Conservation (phyloP, 306 rosid genomes). For the Casuarina equisetifolia region DNA sequence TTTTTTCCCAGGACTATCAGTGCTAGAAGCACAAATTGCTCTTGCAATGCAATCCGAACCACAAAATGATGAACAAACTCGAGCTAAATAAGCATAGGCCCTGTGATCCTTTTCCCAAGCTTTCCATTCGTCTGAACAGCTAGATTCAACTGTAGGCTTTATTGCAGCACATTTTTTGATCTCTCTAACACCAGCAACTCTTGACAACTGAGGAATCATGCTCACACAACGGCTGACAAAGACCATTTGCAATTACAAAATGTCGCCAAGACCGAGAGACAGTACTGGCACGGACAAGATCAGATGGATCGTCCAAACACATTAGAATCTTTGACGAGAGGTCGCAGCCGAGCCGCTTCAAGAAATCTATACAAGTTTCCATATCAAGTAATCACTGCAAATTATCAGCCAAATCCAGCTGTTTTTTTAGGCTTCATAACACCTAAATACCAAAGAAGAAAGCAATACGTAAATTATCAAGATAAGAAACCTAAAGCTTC, state of each 20-base stretch:
- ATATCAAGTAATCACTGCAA: slow-evolving; percentile 24
- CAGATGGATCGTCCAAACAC: slow-evolving; percentile 66
- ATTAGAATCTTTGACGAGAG: slow-evolving; percentile 46
- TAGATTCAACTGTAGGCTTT: slow-evolving; percentile 49
- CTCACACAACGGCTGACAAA: slow-evolving; percentile 73
- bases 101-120: slow-evolving; percentile 61
- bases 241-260: slow-evolving; percentile 60
- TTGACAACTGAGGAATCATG: slow-evolving; percentile 75
- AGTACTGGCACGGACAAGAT: slow-evolving; percentile 50
- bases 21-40: slow-evolving; percentile 84
- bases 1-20: slow-evolving; percentile 86
- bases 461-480: no score
- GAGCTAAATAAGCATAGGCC: slow-evolving; percentile 53
- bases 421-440: not conserved
- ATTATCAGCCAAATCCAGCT: slow-evolving; percentile 21
- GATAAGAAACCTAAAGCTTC: no score
- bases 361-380: slow-evolving; percentile 50
- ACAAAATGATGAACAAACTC: slow-evolving; percentile 30
- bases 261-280: slow-evolving; percentile 69
- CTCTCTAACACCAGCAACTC: slow-evolving; percentile 54
- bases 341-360: slow-evolving; percentile 54
- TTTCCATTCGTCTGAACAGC: slow-evolving; percentile 55
- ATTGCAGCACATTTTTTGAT: slow-evolving; percentile 36
- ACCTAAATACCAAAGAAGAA: not conserved
- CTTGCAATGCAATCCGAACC: slow-evolving; percentile 44